phyloP scores from a whole-genome alignment of 768 basidiomycete species.

The Rhodocollybia butyracea region DNA sequence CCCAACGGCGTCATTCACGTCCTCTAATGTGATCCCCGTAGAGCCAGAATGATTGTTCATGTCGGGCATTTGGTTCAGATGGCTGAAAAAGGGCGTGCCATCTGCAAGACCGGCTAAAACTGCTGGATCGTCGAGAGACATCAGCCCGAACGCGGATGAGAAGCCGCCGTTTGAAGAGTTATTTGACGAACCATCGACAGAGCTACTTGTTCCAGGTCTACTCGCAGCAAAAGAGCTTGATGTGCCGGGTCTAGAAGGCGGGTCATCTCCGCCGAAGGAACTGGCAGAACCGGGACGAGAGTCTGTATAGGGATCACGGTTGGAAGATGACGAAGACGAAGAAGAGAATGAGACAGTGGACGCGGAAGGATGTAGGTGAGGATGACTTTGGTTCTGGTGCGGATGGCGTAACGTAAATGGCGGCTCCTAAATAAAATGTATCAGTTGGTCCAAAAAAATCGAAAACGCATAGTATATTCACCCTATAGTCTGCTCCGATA shows the following conservation, averaged over 20 bases:
- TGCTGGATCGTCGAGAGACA: constrained; percentile 73
- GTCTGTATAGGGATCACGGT: too few species aligned
- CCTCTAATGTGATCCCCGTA: neutral
- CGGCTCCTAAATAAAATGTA: neutral
- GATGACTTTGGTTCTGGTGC: neutral
- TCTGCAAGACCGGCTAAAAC: constrained; percentile 64
- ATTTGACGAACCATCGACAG: neutral
- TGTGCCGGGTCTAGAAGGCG: neutral
- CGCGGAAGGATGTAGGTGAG: constrained; percentile 26
- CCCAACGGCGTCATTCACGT: neutral
- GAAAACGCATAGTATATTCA: neutral
- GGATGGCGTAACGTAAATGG: constrained; percentile 1
- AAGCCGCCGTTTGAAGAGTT: constrained; percentile 39
- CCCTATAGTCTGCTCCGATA: neutral
- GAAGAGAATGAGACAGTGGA: neutral
- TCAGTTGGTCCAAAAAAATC: neutral
- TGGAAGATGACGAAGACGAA: constrained; percentile 52
- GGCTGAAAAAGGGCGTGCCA: constrained; percentile 61
- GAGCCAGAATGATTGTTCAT: neutral
- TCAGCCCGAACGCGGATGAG: constrained; percentile 66
- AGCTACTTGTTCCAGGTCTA: neutral
- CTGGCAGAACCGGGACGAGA: constrained; percentile 3
- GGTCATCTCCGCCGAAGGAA: neutral
- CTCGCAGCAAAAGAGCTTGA: neutral
- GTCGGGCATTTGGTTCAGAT: constrained; percentile 15